phyloP scores from a whole-genome alignment of 345 rosid genomes.

The Eucalyptus decipiens region DNA sequence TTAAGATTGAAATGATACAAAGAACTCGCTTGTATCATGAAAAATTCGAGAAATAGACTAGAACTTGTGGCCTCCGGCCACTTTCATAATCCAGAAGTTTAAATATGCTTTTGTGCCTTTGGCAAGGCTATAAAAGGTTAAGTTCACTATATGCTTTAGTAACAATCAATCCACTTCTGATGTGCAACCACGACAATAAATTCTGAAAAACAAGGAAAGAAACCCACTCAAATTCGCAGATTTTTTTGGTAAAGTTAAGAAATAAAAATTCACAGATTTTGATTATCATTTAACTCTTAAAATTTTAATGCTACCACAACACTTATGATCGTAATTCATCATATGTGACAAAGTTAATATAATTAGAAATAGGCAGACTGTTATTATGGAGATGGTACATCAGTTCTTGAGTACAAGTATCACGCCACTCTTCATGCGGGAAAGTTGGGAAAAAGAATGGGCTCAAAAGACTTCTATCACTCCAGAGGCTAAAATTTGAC shows the following conservation, averaged over 20 bases:
- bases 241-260: too few relatives aligned
- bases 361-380: background rate
- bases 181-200: background rate
- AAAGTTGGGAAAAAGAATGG: background rate
- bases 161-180: background rate
- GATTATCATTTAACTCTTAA: background rate
- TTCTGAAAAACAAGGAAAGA: background rate
- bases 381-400: background rate
- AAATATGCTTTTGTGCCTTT: background rate
- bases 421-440: background rate
- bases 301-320: background rate
- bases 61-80: background rate
- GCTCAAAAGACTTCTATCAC: background rate
- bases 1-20: background rate
- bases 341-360: background rate
- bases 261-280: background rate
- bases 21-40: background rate
- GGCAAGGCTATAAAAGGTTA: background rate
- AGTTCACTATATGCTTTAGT: background rate
- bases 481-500: background rate
- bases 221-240: background rate
- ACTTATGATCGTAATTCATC: background rate
- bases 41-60: background rate
- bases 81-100: background rate
- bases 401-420: background rate